Base-by-base conservation (phyloP, 352 stramenopile genomes). In the Globisporangium cederbergense region DNA sequence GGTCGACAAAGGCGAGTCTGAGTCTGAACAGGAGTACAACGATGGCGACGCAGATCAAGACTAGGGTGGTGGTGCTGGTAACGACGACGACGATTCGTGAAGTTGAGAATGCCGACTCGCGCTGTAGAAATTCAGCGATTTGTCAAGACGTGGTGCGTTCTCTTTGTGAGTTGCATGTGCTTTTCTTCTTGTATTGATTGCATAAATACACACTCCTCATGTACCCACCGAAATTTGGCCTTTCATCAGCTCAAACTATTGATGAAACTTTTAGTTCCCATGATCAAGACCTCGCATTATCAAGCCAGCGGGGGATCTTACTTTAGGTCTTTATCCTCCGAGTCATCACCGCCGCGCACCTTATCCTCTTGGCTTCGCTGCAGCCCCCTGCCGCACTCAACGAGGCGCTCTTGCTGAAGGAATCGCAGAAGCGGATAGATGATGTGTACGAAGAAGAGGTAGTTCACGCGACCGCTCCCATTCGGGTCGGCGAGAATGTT, bases 401-500 rank as follows among this genome's bases (percentile, higher is more conserved):
- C 3, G 9, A 54, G 36, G 1, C 62, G 67, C 36, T 77, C 68
- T 53, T 88, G 74, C 30, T 67, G 53, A 4, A 87, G 49, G 60
- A 68, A 69, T 5, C 75, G 63, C 11, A 84, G 49, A 20, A 83
- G 50, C 7, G 79, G 79, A 42, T 78, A 78, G 58, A 86, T 57
- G 4, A 83, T 64, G 53, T 89, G 78, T 52, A 86, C 70, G 38
- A 88, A 88, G 60, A 67, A 71, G 32, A 70, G 63, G 49, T 86
- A 88, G 68, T 87, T 87, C 45, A 89, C 82, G 47, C 82, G 78
- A 10, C 79, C 79, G 10, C 68, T 75, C 13, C 72, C 68, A n/a
- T 74, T 72, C 3, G 73, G 67, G 51, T 91, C 79, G 0, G 73
- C 79, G 18, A 87, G 46, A 2, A 63, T 77, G 22, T 64, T 73